Conservation (phyloP, 106 monocot genomes). For the Dioscorea dumetorum region DNA sequence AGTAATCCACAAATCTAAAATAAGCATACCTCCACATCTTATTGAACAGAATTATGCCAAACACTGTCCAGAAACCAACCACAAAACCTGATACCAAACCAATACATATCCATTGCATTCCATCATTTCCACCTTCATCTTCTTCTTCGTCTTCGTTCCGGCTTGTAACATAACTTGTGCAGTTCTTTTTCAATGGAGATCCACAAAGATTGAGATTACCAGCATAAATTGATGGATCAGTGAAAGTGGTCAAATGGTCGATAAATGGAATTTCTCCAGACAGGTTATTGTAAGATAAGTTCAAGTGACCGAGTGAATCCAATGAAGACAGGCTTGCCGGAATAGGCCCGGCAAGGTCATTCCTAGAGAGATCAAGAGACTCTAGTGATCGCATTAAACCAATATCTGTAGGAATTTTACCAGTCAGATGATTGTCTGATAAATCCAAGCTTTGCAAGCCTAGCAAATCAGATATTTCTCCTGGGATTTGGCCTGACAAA, state of each 20-base stretch:
- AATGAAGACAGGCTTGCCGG: conserved; percentile 11
- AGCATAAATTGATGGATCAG: not conserved
- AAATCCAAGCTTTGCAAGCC: not conserved
- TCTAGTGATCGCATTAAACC: not conserved
- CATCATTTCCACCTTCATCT: not conserved
- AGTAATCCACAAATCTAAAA: not conserved
- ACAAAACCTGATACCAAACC: not conserved
- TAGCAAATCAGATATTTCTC: not conserved
- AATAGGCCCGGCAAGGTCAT: conserved; percentile 19
- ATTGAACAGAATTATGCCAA: not conserved
- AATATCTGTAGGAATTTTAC: not conserved
- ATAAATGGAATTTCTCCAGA: not conserved
- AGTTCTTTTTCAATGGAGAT: not conserved
- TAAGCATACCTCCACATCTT: not conserved
- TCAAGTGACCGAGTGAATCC: not conserved
- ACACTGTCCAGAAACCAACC: not conserved
- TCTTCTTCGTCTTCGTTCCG: not conserved
- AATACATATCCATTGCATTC: not conserved
- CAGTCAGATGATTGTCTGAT: conserved; percentile 2
- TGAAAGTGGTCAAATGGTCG: not conserved
- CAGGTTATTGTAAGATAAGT: not conserved
- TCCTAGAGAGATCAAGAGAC: too few relatives aligned
- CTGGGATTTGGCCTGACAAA: not conserved
- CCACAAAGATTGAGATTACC: conserved; percentile 3
- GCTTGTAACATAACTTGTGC: not conserved